Base-by-base conservation (phyloP, 257 asterid species). In the Ophiorrhiza pumila region DNA sequence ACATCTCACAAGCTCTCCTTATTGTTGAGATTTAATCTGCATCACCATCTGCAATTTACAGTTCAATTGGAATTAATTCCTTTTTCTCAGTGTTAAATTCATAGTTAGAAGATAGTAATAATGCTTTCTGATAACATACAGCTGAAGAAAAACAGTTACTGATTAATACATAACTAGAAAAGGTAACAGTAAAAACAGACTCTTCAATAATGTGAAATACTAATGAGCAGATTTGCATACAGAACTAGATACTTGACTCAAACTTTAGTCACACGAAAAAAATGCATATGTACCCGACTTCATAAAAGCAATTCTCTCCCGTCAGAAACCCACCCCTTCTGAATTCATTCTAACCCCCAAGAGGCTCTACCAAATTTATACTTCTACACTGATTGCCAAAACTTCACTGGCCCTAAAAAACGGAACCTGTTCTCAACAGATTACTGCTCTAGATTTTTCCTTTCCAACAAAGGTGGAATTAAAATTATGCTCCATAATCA, bases 1-100 rank as follows among this genome's bases (percentile, higher is more conserved):
- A 43, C 43, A 14, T 55, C 34, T 63, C 27, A 15, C 67, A 31
- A 62, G 55, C 76, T 76, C 72, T n/a, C 43, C 43, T 32, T 63
- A 41, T 31, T 65, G 41, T 41, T 45, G 73, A 68, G 77, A 18
- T 77, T 75, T 86, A 87, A 55, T 88, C 91, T 84, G 88, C 91
- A 65, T 85, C 95, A 59, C 81, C 91, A 82, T 90, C 97, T 87
- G 90, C 84, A 84, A 78, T 49, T 52, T 69, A 47, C 74, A 59
- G 39, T 57, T 56, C 42, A 50, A 49, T 45, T 5, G 27, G 15
- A 34, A 23, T 79, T n/a, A 68, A 15, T 37, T 57, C 13, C 46
- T 55, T 68, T 34, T 47, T 32, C n/a, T n/a, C 23, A 29, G 18
- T 20, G 27, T 1, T 2, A 27, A 7, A 56, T 17, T 32, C 55